Percentiles rank a stretch among this genome's conserved stretches.
Evolutionary conservation across 305 asterid species (phyloP).

Genomic region (Fraxinus xanthoxyloides): DNA sequence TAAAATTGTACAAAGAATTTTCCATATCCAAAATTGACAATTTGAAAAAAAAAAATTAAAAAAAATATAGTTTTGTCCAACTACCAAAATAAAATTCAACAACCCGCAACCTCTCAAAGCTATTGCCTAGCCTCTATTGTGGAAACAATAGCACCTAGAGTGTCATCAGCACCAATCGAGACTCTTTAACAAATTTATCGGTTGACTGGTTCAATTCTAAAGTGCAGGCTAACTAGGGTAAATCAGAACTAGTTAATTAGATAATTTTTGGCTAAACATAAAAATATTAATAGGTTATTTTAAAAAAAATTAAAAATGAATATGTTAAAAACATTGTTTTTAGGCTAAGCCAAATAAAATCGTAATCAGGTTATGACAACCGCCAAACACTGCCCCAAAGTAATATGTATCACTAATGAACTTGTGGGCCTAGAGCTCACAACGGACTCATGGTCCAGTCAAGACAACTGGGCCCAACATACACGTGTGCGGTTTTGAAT

Average conservation of each 20-base stretch:
- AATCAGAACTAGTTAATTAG: neutral
- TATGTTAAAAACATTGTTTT: neutral
- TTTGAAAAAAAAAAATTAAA: neutral
- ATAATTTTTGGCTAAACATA: neutral
- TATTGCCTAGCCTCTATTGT: neutral
- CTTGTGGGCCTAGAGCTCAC: constrained; percentile 31
- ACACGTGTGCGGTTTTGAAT: constrained; percentile 48
- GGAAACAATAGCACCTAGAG: neutral
- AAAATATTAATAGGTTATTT: neutral
- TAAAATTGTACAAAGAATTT: neutral
- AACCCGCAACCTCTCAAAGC: neutral
- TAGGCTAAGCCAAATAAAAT: neutral
- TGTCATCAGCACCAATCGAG: neutral
- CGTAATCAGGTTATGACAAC: neutral
- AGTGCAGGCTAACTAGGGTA: neutral
- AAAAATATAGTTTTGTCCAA: too few species aligned
- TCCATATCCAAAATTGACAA: neutral
- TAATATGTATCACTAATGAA: neutral
- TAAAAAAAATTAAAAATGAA: neutral
- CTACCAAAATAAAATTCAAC: neutral
- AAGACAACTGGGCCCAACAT: constrained; percentile 15
- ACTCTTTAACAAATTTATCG: neutral
- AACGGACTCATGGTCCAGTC: constrained; percentile 27
- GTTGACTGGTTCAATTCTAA: neutral
- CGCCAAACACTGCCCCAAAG: neutral